A percentile compares a stretch with the other conserved stretches of the same genome.
phyloP scores from a whole-genome alignment of 352 stramenopile species.

The Phytophthora sojae region DNA sequence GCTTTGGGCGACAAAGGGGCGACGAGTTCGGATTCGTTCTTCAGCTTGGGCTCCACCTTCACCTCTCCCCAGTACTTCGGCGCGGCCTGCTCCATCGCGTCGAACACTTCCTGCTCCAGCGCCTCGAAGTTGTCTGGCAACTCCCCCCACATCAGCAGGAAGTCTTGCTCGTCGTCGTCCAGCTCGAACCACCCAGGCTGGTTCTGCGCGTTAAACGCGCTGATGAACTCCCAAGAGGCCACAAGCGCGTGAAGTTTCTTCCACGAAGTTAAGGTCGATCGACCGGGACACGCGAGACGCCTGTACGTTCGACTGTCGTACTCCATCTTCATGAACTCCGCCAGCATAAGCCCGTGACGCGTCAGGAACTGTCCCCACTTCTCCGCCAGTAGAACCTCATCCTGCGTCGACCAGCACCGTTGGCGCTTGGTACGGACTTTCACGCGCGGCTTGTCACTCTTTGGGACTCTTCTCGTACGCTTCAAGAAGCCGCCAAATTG shows the following conservation, averaged over 20 bases:
- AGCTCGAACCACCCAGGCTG: constrained; percentile 38
- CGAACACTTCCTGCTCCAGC: constrained; percentile 24
- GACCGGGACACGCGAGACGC: neutral
- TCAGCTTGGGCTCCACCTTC: neutral
- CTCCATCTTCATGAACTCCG: constrained; percentile 6
- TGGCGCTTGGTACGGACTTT: neutral
- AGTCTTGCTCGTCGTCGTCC: constrained; percentile 20
- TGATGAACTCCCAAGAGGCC: constrained; percentile 28
- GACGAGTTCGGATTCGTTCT: neutral
- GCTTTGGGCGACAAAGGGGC: constrained; percentile 1
- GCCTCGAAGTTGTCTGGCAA: constrained; percentile 34
- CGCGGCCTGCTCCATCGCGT: constrained; percentile 14
- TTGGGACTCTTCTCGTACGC: constrained; percentile 1
- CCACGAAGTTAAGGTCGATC: constrained; percentile 23
- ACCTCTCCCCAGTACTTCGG: neutral
- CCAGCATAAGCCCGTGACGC: constrained; percentile 10
- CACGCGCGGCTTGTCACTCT: neutral
- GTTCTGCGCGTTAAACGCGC: constrained; percentile 19
- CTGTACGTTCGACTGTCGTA: constrained; percentile 14
- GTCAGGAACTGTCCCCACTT: constrained; percentile 23
- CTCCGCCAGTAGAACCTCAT: constrained; percentile 14
- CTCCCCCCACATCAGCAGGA: constrained; percentile 11
- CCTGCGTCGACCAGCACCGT: constrained; percentile 15
- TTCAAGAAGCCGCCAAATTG: neutral
- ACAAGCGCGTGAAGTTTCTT: constrained; percentile 25